Percentiles rank a stretch among this genome's conserved stretches.
Evolutionary conservation across 2,329 filamentous ascomycete species (phyloP).

Genomic region (Colletotrichum lupini): DNA sequence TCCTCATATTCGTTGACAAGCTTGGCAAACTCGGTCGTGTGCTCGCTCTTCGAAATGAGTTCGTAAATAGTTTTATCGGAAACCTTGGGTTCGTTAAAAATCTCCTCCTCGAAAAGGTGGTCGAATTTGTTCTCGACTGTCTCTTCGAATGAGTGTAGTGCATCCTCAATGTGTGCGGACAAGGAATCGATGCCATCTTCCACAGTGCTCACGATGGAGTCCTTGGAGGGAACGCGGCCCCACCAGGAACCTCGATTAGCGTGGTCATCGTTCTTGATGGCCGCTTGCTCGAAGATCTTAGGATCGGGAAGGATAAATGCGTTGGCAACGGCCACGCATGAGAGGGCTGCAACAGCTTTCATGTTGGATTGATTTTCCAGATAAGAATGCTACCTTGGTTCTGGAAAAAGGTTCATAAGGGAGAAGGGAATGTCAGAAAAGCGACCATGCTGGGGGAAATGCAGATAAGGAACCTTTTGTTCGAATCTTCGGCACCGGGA

Average conservation of each 20-base stretch:
- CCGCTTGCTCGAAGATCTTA: slow-evolving; percentile 54
- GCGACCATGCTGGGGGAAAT: not conserved
- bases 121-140: slow-evolving; percentile 40
- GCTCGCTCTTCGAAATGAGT: slow-evolving; percentile 78
- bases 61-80: slow-evolving; percentile 82
- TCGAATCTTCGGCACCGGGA: not conserved
- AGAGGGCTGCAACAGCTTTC: slow-evolving; percentile 59
- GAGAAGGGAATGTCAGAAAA: not conserved
- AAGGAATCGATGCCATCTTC: slow-evolving; percentile 44
- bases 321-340: slow-evolving; percentile 59
- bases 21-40: slow-evolving; percentile 81
- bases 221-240: slow-evolving; percentile 46
- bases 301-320: slow-evolving; percentile 65
- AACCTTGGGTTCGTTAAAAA: slow-evolving; percentile 44
- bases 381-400: not conserved
- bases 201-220: slow-evolving; percentile 47
- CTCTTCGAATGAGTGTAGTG: slow-evolving; percentile 47
- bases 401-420: slow-evolving; percentile 5
- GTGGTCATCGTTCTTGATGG: slow-evolving; percentile 45
- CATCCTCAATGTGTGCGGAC: slow-evolving; percentile 41
- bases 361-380: slow-evolving; percentile 43
- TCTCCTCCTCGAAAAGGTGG: slow-evolving; percentile 31
- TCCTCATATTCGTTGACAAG: slow-evolving; percentile 79
- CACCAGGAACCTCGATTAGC: slow-evolving; percentile 43
- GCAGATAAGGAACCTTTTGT: slow-evolving; percentile 13